Evolutionary conservation across 176 grass and related monocot species (phyloP), one percentile per base, ranked within the genome.

Genomic region (Oryza punctata): DNA sequence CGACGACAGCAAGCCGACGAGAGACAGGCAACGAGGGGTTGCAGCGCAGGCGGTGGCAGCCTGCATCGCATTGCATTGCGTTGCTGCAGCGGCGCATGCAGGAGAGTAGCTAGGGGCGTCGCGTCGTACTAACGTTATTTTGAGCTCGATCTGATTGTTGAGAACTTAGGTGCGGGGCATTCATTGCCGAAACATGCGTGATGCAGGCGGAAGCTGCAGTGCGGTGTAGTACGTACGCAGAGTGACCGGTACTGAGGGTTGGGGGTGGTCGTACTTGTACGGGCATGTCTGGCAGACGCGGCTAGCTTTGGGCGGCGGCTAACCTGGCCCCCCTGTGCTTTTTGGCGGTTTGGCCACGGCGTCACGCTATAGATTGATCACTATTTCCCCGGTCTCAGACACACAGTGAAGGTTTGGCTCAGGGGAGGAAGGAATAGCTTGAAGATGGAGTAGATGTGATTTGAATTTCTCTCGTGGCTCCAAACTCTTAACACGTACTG

Each of bases 11-110:
- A 19, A 40, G 57, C 77, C 61, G 61, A 47, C 78, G 49, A 12
- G 73, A 57, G 78, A 87, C 71, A 81, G 25, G 70, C 71, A 87
- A 76, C 85, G 85, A 82, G 78, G 71, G 54, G 85, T 1, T 76
- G 70, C 63, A 45, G 76, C 2, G 11, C 25, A 45, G 71, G 27
- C 14, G 25, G 26, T 43, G 71, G 44, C 25, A 59, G 54, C 49
- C 49, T 54, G 54, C 54, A 10, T 18, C 18, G 49, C 49, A 7
- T 23, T 16, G 54, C 54, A 10, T 18, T 7, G 49, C 49, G 2
- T 23, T 16, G 40, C 70, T 73, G 24, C 24, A 9, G 0, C 9
- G 32, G 3, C 21, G 43, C 70, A 10, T 57, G 52, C 52, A 54
- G 16, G 15, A 14, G 12, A 47, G 40, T 41, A 41, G 4, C 9